Evolutionary conservation across 140 eudicot genomes (phyloP), one percentile per base, ranked within the genome.

Genomic region (Senecio squalidus): DNA sequence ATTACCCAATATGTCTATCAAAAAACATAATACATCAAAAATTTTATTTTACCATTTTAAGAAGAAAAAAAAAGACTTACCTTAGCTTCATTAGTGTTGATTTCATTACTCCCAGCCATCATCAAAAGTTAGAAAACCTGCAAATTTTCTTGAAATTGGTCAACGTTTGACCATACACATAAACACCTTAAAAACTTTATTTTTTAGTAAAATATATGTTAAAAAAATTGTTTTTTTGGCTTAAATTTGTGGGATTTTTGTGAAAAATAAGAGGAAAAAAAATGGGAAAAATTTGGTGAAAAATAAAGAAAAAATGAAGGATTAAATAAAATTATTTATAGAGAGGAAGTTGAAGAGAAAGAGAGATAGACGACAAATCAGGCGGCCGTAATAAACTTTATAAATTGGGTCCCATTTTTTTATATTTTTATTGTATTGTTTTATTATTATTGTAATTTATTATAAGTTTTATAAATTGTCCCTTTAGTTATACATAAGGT

Each of bases 1-100:
- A 71, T 63, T 63, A 34, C 77, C 71, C 55, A 60, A 78, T 24
- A 57, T n/a, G 59, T 31, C 46, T 13, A 63, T 55, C 73, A 50
- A 38, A 68, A 68, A 25, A 57, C 64, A 58, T 7, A 49, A 17
- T 13, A 56, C 45, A 71, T 71, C 71, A 60, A 55, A 29, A 34
- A 27, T 34, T 23, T 31, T 23, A 41, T 0, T 60, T 55, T 59
- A 67, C 74, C 58, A 60, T 66, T 74, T 66, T 67, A 15, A 66
- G 74, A 54, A 55, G 60, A 30, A 47, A 9, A 4, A 9, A 9
- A 22, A 48, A 10, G 9, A 1, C 0, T 50, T 72, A 85, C 97
- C 97, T 85, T 89, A 61, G 94, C 85, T 76, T 89, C 95, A 69
- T 74, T 89, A 48, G 61, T 68, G 77, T 89, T 85, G 48, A 89